These are phyloP conservation scores for Chrysanthemum makinoi DNA, from an alignment of 129 eudicot species.

Conservation along the genomic window DNA sequence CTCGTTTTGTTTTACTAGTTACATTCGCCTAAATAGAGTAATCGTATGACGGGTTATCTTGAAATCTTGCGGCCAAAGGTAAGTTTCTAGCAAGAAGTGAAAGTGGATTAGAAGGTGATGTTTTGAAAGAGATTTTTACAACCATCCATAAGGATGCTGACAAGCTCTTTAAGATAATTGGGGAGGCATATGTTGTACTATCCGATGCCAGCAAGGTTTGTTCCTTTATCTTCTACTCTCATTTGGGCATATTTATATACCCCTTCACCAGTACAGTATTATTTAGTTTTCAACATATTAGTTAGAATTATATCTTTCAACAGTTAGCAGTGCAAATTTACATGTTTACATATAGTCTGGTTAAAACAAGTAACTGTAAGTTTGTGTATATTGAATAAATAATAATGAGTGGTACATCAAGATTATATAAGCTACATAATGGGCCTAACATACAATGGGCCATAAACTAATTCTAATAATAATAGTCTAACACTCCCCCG, in stretches of 20 bases:
- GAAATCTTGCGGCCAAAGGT: constrained; percentile 65
- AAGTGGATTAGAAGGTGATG: constrained; percentile 52
- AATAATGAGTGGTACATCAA: too few species aligned
- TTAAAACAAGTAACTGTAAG: not conserved
- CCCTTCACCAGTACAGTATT: too few species aligned
- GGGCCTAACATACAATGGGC: too few species aligned
- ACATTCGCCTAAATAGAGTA: not conserved
- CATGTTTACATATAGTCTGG: too few species aligned
- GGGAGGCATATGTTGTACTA: constrained; percentile 90
- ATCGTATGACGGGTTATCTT: constrained; percentile 13
- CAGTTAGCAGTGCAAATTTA: too few species aligned
- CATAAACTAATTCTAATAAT: too few species aligned
- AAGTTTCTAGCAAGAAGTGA: constrained; percentile 63
- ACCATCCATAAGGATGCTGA: constrained; percentile 72
- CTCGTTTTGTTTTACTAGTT: not conserved
- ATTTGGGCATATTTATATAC: not conserved
- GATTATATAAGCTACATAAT: too few species aligned
- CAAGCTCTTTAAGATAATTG: constrained; percentile 74
- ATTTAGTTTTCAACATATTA: too few species aligned
- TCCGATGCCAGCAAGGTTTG: constrained; percentile 75
- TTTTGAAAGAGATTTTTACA: constrained; percentile 63
- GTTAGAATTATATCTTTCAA: too few species aligned
- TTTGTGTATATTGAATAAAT: too few species aligned
- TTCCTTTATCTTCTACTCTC: not conserved
- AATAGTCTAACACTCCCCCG: too few species aligned